Evolutionary conservation across 208 protist genomes (phyloP).

Genomic region (Acanthamoeba lenticulata): DNA sequence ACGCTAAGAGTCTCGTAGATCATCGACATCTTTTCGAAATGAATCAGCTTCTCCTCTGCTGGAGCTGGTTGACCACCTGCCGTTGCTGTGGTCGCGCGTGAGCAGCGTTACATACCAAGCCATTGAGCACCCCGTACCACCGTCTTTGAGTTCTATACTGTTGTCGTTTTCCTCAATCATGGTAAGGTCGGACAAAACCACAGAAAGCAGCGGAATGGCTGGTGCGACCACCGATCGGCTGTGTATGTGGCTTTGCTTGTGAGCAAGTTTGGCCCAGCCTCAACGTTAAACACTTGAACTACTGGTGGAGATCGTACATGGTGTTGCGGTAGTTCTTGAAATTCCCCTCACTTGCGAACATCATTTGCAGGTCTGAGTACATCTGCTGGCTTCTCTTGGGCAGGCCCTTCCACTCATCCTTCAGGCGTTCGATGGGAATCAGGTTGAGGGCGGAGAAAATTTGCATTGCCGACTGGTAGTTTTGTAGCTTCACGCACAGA

Average conservation of each 20-base stretch:
- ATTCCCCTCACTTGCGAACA: constrained; percentile 1
- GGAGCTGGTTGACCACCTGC: neutral
- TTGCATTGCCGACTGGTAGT: constrained; percentile 66
- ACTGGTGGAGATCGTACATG: neutral
- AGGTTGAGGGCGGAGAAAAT: constrained; percentile 67
- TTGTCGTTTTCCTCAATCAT: constrained; percentile 70
- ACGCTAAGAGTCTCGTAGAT: constrained; percentile 59
- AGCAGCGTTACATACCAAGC: neutral
- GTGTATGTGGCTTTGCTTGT: too few relatives aligned
- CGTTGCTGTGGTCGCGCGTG: neutral
- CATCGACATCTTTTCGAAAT: constrained; percentile 71
- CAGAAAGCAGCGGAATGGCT: constrained; percentile 56
- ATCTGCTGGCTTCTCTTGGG: constrained; percentile 40
- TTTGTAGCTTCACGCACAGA: constrained; percentile 48
- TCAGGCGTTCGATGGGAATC: constrained; percentile 29
- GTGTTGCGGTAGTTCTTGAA: constrained; percentile 60
- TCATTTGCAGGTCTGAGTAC: neutral
- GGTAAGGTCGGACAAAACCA: constrained; percentile 63
- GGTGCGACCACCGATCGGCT: neutral
- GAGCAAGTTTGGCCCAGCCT: too few relatives aligned
- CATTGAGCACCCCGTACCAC: neutral
- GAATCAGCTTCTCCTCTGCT: constrained; percentile 59
- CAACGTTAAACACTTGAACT: too few relatives aligned
- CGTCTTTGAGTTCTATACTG: constrained; percentile 26
- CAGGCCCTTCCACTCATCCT: constrained; percentile 30